phyloP scores from a whole-genome alignment of 257 asterid species.

The Solanum boliviense region DNA sequence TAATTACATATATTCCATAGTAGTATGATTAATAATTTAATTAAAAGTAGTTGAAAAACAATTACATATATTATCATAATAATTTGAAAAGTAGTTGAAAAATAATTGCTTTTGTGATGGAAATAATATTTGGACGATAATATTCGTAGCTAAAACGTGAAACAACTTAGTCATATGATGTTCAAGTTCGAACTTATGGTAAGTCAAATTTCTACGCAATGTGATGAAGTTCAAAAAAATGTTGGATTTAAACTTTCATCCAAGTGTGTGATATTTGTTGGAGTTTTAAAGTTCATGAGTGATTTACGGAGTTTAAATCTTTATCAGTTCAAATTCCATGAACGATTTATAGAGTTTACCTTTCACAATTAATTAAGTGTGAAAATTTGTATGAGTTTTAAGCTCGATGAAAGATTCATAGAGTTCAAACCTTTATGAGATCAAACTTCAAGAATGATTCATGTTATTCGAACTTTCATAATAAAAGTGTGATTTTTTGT shows the following conservation, averaged over 20 bases:
- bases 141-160: background rate
- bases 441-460: background rate
- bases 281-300: too few species aligned
- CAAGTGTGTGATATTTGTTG: too few species aligned
- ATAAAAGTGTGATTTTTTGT: background rate
- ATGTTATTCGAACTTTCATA: background rate
- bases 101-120: background rate
- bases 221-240: too few species aligned
- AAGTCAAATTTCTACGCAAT: too few species aligned
- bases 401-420: background rate
- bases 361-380: too few species aligned
- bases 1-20: background rate
- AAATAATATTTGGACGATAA: too few species aligned
- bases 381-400: too few species aligned
- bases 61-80: background rate
- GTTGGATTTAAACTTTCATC: too few species aligned
- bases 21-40: background rate
- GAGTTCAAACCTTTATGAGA: background rate
- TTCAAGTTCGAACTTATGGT: too few species aligned
- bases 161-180: too few species aligned
- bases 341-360: too few species aligned
- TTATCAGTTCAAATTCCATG: too few species aligned
- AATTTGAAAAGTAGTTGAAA: background rate
- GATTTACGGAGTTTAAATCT: accelerated
- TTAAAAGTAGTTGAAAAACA: background rate